Percentiles rank a stretch among this genome's conserved stretches.
Evolutionary conservation across 768 basidiomycete genomes (phyloP).

Genomic region (Galerina sulciceps): DNA sequence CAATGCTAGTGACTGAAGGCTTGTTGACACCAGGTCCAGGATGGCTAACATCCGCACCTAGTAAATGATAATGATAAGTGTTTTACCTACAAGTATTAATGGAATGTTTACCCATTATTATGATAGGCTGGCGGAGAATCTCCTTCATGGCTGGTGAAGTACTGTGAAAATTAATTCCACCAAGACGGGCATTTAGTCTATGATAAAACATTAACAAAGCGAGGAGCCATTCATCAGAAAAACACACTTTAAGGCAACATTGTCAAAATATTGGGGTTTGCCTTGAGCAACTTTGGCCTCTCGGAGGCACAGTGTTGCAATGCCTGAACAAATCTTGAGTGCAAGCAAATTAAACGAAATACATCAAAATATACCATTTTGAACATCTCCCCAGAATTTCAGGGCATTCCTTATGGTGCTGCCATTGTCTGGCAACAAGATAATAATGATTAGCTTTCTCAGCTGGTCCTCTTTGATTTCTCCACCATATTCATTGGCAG

Average conservation of each 20-base stretch:
- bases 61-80: neutral
- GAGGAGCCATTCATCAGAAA: neutral
- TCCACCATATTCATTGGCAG: neutral
- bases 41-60: slow-evolving; percentile 15
- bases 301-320: slow-evolving; percentile 7
- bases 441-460: slow-evolving; percentile 1
- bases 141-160: neutral
- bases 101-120: slow-evolving; percentile 9
- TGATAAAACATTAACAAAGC: neutral
- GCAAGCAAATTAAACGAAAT: neutral
- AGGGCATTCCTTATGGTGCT: slow-evolving; percentile 46
- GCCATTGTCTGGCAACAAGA: slow-evolving; percentile 38
- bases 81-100: neutral
- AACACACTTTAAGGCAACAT: slow-evolving; percentile 10
- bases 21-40: slow-evolving; percentile 13
- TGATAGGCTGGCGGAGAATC: neutral
- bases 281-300: neutral
- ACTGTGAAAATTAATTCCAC: slow-evolving; percentile 5
- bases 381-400: slow-evolving; percentile 39
- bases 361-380: neutral
- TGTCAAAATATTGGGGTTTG: slow-evolving; percentile 14
- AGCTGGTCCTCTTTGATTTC: neutral
- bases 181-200: slow-evolving; percentile 12
- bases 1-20: slow-evolving; percentile 9
- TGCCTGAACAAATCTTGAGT: neutral